These are phyloP conservation scores for Schizophyllum commune DNA, from an alignment of 1,284 basidiomycete species.

Conservation along the genomic window DNA sequence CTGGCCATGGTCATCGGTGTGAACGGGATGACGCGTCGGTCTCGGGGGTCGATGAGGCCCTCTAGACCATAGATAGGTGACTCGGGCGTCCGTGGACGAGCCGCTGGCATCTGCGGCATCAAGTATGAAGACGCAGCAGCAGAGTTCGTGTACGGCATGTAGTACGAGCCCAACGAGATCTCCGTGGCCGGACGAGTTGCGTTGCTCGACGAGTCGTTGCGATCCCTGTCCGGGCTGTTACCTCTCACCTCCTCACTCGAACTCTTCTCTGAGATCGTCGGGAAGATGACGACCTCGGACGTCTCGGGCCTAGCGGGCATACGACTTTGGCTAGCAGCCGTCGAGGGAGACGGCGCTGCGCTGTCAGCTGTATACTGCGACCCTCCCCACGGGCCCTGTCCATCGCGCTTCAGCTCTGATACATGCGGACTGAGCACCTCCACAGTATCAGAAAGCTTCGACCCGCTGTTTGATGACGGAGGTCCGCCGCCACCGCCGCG, in stretches of 20 bases:
- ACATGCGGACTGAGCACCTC: background rate
- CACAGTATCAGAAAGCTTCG: background rate
- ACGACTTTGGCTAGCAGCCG: background rate
- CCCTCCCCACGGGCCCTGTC: background rate
- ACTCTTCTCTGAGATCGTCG: background rate
- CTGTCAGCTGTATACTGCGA: background rate
- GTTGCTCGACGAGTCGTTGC: constrained; percentile 2
- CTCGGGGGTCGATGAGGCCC: constrained; percentile 23
- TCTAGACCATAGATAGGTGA: constrained; percentile 45
- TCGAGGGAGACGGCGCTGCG: background rate
- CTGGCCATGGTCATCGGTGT: background rate
- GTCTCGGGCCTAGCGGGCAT: background rate
- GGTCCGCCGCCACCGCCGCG: background rate
- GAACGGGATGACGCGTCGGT: constrained; percentile 9
- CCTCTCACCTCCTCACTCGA: background rate
- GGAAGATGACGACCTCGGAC: background rate
- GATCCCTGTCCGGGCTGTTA: background rate
- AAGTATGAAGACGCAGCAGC: constrained; percentile 12
- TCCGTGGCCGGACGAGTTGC: constrained; percentile 18
- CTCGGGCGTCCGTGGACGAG: constrained; percentile 15
- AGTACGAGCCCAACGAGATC: constrained; percentile 30
- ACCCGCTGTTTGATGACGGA: background rate
- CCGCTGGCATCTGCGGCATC: constrained; percentile 5
- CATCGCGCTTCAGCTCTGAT: background rate
- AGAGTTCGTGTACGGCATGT: constrained; percentile 18